Percentiles rank a stretch among this genome's conserved stretches.
These are phyloP conservation scores for Lentinula edodes DNA, from an alignment of 768 basidiomycete species.

Conservation along the genomic window DNA sequence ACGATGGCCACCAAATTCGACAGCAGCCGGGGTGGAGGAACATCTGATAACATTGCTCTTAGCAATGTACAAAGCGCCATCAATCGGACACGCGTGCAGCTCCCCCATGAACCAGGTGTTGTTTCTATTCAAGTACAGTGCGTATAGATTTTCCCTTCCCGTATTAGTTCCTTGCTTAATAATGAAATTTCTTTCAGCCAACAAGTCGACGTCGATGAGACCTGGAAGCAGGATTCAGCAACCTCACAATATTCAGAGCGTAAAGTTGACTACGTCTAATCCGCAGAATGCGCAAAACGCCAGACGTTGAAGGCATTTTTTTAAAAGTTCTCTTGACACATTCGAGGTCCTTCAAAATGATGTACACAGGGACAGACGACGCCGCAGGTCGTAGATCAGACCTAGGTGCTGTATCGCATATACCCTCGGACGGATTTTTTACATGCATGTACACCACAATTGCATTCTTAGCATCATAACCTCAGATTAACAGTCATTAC, in stretches of 20 bases:
- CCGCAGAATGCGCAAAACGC: not conserved
- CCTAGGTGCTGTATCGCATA: not conserved
- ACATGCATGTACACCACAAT: not conserved
- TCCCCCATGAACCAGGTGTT: not conserved
- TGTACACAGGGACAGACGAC: not conserved
- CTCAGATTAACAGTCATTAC: not conserved
- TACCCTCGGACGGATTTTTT: not conserved
- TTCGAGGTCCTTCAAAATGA: not conserved
- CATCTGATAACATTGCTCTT: slow-evolving; percentile 2
- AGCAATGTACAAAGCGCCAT: slow-evolving; percentile 2
- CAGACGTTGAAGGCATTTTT: not conserved
- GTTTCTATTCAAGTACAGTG: slow-evolving; percentile 4
- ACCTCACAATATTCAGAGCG: slow-evolving; percentile 1
- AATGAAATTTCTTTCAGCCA: not conserved
- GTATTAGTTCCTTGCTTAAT: not conserved
- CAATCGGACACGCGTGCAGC: not conserved
- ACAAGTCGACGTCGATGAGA: slow-evolving; percentile 1
- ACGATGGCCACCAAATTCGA: slow-evolving; percentile 3
- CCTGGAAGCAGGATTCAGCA: not conserved
- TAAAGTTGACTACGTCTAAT: slow-evolving; percentile 4
- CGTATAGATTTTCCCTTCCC: not conserved
- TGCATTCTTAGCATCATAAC: not conserved
- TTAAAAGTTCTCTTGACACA: not conserved
- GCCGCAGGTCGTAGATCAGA: not conserved
- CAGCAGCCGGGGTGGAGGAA: not conserved